These are phyloP conservation scores for Erodium trifolium DNA, from an alignment of 441 rosid genomes.

Conservation along the genomic window DNA sequence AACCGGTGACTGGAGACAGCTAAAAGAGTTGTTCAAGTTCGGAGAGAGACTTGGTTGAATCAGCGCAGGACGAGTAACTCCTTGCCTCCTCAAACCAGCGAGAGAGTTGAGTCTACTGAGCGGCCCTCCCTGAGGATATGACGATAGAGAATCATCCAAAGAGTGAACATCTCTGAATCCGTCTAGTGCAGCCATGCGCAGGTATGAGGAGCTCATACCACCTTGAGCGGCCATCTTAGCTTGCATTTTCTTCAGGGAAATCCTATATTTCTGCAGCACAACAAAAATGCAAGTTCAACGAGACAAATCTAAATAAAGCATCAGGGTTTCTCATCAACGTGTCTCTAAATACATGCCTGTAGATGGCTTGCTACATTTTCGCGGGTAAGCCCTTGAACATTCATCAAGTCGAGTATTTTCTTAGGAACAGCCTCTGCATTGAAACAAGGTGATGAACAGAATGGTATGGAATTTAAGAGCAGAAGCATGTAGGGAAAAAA, in stretches of 20 bases:
- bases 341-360: constrained; percentile 42
- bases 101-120: constrained; percentile 41
- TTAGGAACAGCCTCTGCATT: constrained; percentile 90
- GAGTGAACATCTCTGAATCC: constrained; percentile 49
- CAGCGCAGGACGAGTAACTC: constrained; percentile 41
- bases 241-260: constrained; percentile 70
- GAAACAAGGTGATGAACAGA: constrained; percentile 5
- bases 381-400: constrained; percentile 75
- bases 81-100: constrained; percentile 38
- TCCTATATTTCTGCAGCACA: constrained; percentile 66
- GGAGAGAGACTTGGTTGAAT: constrained; percentile 25
- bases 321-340: background rate
- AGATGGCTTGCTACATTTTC: constrained; percentile 98
- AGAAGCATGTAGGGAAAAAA: background rate
- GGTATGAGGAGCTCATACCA: constrained; percentile 46
- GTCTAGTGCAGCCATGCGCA: constrained; percentile 43
- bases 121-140: constrained; percentile 41
- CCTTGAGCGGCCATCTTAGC: constrained; percentile 60
- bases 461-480: too few relatives aligned
- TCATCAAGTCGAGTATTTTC: constrained; percentile 88
- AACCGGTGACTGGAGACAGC: constrained; percentile 35
- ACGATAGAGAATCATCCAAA: constrained; percentile 37
- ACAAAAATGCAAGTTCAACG: background rate
- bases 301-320: background rate
- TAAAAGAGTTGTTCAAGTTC: constrained; percentile 26